Evolutionary conservation across 768 basidiomycete genomes (phyloP).

Genomic region (Naematelia aurantialba): DNA sequence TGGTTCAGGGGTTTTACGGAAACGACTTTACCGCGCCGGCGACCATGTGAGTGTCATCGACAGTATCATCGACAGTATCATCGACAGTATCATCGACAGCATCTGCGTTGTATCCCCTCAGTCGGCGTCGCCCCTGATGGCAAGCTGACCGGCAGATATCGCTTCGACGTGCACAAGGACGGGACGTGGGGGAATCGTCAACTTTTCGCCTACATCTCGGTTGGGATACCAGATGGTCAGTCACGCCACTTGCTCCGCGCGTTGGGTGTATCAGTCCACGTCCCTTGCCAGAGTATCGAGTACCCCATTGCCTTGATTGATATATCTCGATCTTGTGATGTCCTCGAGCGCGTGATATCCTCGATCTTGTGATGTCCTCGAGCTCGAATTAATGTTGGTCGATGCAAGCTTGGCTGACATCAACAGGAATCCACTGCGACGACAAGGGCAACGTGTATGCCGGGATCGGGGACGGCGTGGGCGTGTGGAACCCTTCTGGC

Average conservation of each 20-base stretch:
- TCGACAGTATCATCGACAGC: too few species aligned
- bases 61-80: too few species aligned
- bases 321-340: not conserved
- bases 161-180: slow-evolving; percentile 37
- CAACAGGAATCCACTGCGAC: slow-evolving; percentile 40
- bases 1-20: slow-evolving; percentile 27
- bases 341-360: too few species aligned
- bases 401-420: not conserved
- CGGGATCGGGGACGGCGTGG: slow-evolving; percentile 42
- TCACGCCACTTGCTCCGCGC: too few species aligned
- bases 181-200: slow-evolving; percentile 34
- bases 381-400: not conserved
- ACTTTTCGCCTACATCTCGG: slow-evolving; percentile 40
- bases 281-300: not conserved
- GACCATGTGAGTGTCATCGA: slow-evolving; percentile 59
- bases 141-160: slow-evolving; percentile 33
- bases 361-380: not conserved
- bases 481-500: slow-evolving; percentile 41
- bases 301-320: not conserved
- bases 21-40: slow-evolving; percentile 57
- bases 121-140: not conserved
- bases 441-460: slow-evolving; percentile 43
- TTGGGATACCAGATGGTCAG: slow-evolving; percentile 37
- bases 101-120: too few species aligned
- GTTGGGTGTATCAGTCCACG: too few species aligned